Evolutionary conservation across 108 stramenopile genomes (phyloP), one percentile per base, ranked within the genome.

Genomic region (Skeletonema tropicum): DNA sequence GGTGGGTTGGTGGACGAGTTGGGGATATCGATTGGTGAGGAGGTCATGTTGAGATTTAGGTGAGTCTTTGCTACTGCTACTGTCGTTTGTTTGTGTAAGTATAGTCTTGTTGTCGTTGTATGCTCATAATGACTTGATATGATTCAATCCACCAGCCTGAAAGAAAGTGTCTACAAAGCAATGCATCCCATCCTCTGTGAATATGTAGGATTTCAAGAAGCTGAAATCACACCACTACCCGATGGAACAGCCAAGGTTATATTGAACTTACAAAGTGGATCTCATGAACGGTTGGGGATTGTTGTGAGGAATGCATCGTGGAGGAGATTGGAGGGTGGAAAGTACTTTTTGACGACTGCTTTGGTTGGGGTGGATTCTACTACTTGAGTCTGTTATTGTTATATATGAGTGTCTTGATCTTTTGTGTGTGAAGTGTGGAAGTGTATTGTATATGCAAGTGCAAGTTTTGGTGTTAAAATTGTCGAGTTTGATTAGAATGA

Each of bases 121-220:
- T 6, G 14, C 23, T 58, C 21, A 33, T 64, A 12, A 35, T 14
- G 32, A 14, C 13, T n/a, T n/a, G n/a, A n/a, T n/a, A n/a, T n/a
- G 2, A 48, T 23, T 36, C 61, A 36, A 41, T n/a, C 11, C 39
- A 41, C 11, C 39, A 41, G 91, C 61, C 74, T 95, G 14, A 95
- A 95, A 63, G 94, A 95, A 68, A 87, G 88, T 35, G 77, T 95
- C 13, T 95, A 95, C 84, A 95, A 95, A 76, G 92, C 94, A 6
- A 85, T 87, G 76, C 89, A 95, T 69, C 92, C 94, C 52, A 68
- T 92, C 41, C 57, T 93, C 3, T 87, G 88, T 71, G 89, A 93
- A 66, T 93, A 92, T 60, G 91, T 93, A 41, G 92, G 92, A 26
- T 92, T 95, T 66, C 89, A 91, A 70, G 89, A 95, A 66, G 94